Conservation (phyloP, 306 rosid genomes). For the Prunus mira region DNA sequence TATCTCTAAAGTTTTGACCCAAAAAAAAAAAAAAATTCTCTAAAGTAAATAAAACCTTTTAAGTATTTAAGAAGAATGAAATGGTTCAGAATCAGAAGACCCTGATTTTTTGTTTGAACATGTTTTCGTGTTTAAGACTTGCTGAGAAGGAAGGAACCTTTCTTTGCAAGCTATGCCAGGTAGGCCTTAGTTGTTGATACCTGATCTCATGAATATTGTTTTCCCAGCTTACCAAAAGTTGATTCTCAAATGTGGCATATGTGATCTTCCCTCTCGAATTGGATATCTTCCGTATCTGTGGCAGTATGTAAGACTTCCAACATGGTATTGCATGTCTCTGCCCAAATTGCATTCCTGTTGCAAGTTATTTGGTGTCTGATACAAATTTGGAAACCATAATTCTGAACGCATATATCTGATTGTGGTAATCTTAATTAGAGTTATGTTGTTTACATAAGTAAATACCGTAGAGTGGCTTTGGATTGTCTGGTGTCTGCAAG, state of each 20-base stretch:
- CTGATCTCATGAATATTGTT: neutral
- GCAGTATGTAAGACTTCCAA: neutral
- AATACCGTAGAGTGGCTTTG: neutral
- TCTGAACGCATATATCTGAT: neutral
- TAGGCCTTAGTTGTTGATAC: neutral
- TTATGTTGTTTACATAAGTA: neutral
- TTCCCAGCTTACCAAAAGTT: neutral
- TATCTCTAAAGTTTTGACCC: too few relatives aligned
- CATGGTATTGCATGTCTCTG: neutral
- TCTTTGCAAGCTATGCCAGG: slow-evolving; percentile 1
- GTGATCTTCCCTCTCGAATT: slow-evolving; percentile 15
- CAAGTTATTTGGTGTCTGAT: slow-evolving; percentile 6
- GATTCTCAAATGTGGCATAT: neutral
- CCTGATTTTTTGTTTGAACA: neutral
- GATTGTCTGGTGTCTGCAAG: neutral
- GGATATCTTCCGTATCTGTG: slow-evolving; percentile 1
- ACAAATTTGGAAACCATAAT: slow-evolving; percentile 3
- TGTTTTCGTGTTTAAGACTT: neutral
- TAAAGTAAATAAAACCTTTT: too few relatives aligned
- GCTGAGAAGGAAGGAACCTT: neutral
- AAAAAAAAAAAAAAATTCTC: too few relatives aligned
- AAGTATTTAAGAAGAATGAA: neutral
- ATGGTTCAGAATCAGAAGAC: neutral
- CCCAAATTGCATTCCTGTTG: neutral
- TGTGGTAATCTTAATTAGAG: slow-evolving; percentile 1